phyloP scores from a whole-genome alignment of 2,329 filamentous ascomycete genomes.

The Fusarium incarnatum region DNA sequence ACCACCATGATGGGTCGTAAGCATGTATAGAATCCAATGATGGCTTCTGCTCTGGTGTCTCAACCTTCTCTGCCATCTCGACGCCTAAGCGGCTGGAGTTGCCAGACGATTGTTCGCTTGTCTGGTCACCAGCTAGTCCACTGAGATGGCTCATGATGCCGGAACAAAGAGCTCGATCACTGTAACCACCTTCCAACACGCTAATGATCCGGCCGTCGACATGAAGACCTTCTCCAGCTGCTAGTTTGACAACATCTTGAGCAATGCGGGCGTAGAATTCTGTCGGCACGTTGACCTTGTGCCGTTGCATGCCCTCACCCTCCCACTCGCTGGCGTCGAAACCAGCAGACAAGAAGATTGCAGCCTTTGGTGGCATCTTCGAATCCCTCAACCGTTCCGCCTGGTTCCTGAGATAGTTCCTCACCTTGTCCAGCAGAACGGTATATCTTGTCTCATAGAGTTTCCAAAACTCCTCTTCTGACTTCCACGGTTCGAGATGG shows the following conservation, averaged over 20 bases:
- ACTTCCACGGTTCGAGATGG: conserved; percentile 89
- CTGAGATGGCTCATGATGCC: conserved; percentile 91
- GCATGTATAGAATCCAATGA: conserved; percentile 51
- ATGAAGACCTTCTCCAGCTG: conserved; percentile 80
- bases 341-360: conserved; percentile 93
- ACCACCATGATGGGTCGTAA: conserved; percentile 81
- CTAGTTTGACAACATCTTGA: conserved; percentile 83
- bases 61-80: conserved; percentile 68
- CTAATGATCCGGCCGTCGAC: conserved; percentile 90
- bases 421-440: conserved; percentile 82
- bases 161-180: conserved; percentile 87
- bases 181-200: conserved; percentile 95
- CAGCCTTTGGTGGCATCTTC: conserved; percentile 77
- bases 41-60: conserved; percentile 47
- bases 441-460: conserved; percentile 85
- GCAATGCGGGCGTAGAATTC: conserved; percentile 96
- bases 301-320: conserved; percentile 90
- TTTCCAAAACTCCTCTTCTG: conserved; percentile 85
- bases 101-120: conserved; percentile 51
- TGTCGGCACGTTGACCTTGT: conserved; percentile 94
- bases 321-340: conserved; percentile 99
- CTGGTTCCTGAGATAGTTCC: conserved; percentile 79
- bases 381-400: conserved; percentile 71
- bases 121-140: conserved; percentile 74
- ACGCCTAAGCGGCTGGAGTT: conserved; percentile 61